Evolutionary conservation across 2,329 filamentous ascomycete species (phyloP), one percentile per base, ranked within the genome.

Genomic region (Fusarium xylarioides): DNA sequence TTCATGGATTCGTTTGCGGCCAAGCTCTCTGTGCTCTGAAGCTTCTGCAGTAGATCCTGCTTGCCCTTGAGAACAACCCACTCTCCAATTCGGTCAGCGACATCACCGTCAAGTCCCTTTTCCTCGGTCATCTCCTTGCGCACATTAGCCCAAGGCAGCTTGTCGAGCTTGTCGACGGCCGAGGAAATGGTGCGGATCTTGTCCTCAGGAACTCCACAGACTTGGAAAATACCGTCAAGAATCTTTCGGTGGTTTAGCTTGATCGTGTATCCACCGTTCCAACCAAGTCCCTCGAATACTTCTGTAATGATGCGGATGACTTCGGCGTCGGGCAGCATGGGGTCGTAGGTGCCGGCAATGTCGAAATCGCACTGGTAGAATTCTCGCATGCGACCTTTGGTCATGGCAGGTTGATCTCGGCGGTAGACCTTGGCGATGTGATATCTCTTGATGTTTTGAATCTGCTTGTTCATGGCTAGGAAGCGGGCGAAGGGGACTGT

Each of bases 311-410:
- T 95, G 65, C 92, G 89, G 76, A 98, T 84, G 66, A 97, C 92
- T 84, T 98, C 95, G 42, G 95, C 93, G 79, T 98, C 95, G 63
- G 95, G 94, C 32, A 97, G 88, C 95, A 98, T 97, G 60, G 93
- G 84, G 80, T 97, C 95, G 84, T 94, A 97, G 46, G 85, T 86
- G 69, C 95, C 95, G 18, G 95, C 95, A 83, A 98, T 95, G 81
- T 98, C 95, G 80, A 98, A 97, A 84, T 98, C 95, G 85, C 95
- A 98, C 83, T 98, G 95, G 85, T 97, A 97, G 83, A 97, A 97
- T 83, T 98, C 95, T 79, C 95, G 90, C 92, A 97, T 96, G 60
- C 95, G 91, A 57, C 95, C 95, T 81, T 97, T 96, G 70, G 92
- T 93, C 85, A 98, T 94, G 69, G 94, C 77, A 18, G 83, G 83